These are phyloP conservation scores for Ceratocystis papillata DNA, from an alignment of 2,329 filamentous ascomycete genomes.

Conservation along the genomic window DNA sequence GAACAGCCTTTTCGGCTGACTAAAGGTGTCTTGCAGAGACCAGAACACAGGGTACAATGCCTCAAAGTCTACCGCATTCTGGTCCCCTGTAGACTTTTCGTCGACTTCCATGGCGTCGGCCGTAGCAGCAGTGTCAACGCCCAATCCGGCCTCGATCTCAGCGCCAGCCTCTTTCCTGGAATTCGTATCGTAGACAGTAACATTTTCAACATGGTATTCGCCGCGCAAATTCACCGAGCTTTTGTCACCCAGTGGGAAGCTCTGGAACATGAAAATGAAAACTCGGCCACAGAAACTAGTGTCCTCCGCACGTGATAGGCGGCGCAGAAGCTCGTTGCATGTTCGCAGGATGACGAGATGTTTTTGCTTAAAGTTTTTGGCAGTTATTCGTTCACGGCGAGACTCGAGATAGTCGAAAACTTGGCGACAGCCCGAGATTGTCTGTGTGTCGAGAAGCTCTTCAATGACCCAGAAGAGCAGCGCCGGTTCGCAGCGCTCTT, in stretches of 20 bases:
- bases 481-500: slow-evolving; percentile 64
- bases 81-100: slow-evolving; percentile 38
- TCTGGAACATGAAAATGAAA: slow-evolving; percentile 97
- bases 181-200: slow-evolving; percentile 67
- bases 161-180: slow-evolving; percentile 29
- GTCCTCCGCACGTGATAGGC: slow-evolving; percentile 90
- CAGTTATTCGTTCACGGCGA: slow-evolving; percentile 74
- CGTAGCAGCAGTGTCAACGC: slow-evolving; percentile 25
- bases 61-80: slow-evolving; percentile 43
- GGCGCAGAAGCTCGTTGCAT: slow-evolving; percentile 88
- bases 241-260: slow-evolving; percentile 89
- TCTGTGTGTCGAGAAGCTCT: slow-evolving; percentile 91
- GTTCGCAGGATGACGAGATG: slow-evolving; percentile 80
- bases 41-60: slow-evolving; percentile 85
- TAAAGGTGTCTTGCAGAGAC: slow-evolving; percentile 85
- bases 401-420: slow-evolving; percentile 96
- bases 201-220: slow-evolving; percentile 92
- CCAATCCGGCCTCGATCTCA: slow-evolving; percentile 25
- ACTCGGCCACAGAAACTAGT: slow-evolving; percentile 95
- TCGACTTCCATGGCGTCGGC: slow-evolving; percentile 54
- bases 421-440: slow-evolving; percentile 77
- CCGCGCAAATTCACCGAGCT: slow-evolving; percentile 94
- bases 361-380: slow-evolving; percentile 70
- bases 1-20: slow-evolving; percentile 76
- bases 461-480: slow-evolving; percentile 86